Base-by-base conservation (phyloP, 176 grass and related monocot species). In the Carex scoparia region DNA sequence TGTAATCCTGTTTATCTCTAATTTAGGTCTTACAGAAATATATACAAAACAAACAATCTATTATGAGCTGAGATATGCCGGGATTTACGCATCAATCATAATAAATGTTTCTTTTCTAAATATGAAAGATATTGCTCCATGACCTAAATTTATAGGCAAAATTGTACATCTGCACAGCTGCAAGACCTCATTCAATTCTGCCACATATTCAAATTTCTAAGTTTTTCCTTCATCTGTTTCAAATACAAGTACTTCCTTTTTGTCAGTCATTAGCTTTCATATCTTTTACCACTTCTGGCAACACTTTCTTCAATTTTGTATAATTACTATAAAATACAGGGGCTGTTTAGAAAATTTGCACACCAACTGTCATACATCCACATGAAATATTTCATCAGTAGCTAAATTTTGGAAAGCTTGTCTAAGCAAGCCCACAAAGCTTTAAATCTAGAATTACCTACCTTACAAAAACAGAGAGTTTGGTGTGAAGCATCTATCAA, bases 401-500 rank as follows among this genome's bases (percentile, higher is more conserved):
- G 33, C 42, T 28, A 64, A 48, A 30, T 37, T 83, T 83, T 67
- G 61, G 62, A 67, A 65, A 32, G 38, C n/a, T 82, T 81, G 42
- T 81, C n/a, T 38, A 40, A 81, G 14, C 28, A 68, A 10, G 27
- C 81, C 11, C 64, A 83, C 63, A 35, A 69, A 66, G 61, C 44
- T 83, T 55, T 55, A 68, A 68, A 69, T 83, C 38, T 66, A 51
- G 33, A 83, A 83, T 83, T 55, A 83, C 63, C 63, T 69, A 83
- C 23, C 63, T 83, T 83, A 63, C 81, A 35, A 15, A 83, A 83
- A 83, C 38, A 69, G 62, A 4, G 42, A 69, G 81, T 69, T 83
- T 83, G 81, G 81, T 83, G 62, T 69, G 27, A 49, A 51, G 62
- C 64, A 83, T 83, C 63, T 14, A 83, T 83, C 62, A 83, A 69